Evolutionary conservation across 1,284 basidiomycete species (phyloP), one percentile per base, ranked within the genome.

Genomic region (Xerocomus nothofagi): DNA sequence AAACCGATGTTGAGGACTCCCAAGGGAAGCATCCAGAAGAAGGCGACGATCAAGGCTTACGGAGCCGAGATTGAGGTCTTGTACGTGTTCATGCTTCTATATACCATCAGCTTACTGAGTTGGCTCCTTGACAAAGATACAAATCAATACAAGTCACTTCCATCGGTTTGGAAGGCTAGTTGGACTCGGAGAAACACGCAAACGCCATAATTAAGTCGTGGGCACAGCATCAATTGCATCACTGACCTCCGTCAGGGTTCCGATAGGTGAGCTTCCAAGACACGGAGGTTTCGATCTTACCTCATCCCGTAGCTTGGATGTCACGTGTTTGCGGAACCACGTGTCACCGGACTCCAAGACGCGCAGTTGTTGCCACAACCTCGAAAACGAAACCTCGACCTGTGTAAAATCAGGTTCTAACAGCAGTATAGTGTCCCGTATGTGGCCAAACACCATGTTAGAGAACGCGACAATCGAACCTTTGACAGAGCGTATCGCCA

Each of bases 11-110:
- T 37, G 26, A 49, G 52, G 15, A 40, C 56, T 8, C 49, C 56
- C 0, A 64, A 66, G 20, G 65, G 60, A 2, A 56, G 45, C 11
- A 42, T 64, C n/a, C 51, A 39, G 26, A 56, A 52, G 48, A 61
- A 56, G 39, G 51, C 38, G 3, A 55, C 46, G 2, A 9, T 66
- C 17, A 50, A 43, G 3, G 37, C n/a, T 8, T 64, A 65, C 21
- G 52, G 42, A 3, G 7, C 30, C 1, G 62, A 64, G 40, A 66
- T 64, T n/a, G 23, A 58, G 40, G 47, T 50, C 1, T 26, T 66
- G 59, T 63, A 27, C 11, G 49, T 50, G 18, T 2, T 27, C n/a
- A 9, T 11, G 1, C 11, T 6, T 21, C 26, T 11, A 12, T 4
- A 4, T 23, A 14, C 12, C 4, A 24, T 29, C 0, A 3, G 2